Percentiles rank a stretch among this genome's conserved stretches.
Evolutionary conservation across 345 rosid species (phyloP).

Genomic region (Hibiscus trionum): DNA sequence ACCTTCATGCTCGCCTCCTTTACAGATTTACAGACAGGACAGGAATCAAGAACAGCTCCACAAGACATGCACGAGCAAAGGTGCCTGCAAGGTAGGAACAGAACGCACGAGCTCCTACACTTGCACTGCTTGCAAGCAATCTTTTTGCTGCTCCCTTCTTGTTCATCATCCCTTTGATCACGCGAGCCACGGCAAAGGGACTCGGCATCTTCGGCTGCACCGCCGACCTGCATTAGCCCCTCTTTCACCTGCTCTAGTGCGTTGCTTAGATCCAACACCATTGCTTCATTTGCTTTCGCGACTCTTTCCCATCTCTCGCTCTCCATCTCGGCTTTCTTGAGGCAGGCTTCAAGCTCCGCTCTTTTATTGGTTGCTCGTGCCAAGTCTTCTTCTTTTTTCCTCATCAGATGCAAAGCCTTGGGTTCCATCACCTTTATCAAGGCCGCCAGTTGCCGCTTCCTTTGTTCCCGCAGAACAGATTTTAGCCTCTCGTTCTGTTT

Average conservation of each 20-base stretch:
- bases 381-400: constrained; percentile 35
- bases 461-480: constrained; percentile 26
- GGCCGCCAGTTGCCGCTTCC: constrained; percentile 20
- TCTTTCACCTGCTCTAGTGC: constrained; percentile 21
- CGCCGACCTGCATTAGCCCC: neutral
- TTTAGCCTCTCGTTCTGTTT: constrained; percentile 30
- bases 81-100: constrained; percentile 58
- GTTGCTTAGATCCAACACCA: constrained; percentile 26
- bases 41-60: constrained; percentile 34
- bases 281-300: constrained; percentile 32
- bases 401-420: constrained; percentile 19
- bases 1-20: constrained; percentile 53
- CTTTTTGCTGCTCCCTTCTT: neutral
- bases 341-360: constrained; percentile 32
- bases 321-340: constrained; percentile 30
- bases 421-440: constrained; percentile 23
- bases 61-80: constrained; percentile 55
- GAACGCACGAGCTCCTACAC: constrained; percentile 31
- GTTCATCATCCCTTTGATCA: neutral
- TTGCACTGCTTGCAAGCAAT: constrained; percentile 23
- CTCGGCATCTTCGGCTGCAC: constrained; percentile 24
- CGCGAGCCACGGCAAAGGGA: constrained; percentile 17
- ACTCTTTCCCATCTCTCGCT: constrained; percentile 25
- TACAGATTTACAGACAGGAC: constrained; percentile 48
- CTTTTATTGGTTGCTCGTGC: constrained; percentile 25